Evolutionary conservation across 75 land plant species (phyloP), one percentile per base, ranked within the genome.

Genomic region (Isoetes taiwanensis): DNA sequence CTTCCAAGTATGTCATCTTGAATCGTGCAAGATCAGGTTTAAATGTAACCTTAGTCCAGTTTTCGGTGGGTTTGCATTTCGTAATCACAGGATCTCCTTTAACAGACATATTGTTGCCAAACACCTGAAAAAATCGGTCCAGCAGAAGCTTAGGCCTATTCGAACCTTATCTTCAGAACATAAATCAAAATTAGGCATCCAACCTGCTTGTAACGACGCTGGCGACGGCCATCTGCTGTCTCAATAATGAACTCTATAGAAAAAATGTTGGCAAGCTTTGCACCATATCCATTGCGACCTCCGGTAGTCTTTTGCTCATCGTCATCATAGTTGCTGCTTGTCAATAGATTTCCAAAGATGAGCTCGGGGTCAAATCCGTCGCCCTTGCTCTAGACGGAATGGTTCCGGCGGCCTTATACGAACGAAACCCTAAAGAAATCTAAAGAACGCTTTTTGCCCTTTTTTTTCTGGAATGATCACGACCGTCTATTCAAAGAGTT

Each of bases 21-120:
- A 94, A 94, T 55, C 88, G 87, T 0, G 79, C 63, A 54, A 94
- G 65, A 61, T 94, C 99, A 19, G 99, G 99, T 65, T 89, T 88
- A 57, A 89, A 94, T 8, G 99, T 75, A 14, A 94, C 85, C 66
- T 84, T 94, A 0, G 99, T 94, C 96, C 95, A 94, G 57, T 94
- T 94, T 32, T 87, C 95, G 33, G 59, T 61, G 23, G 54, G 64
- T 63, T 78, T 84, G 72, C 99, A 94, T 54, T 68, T 80, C 17
- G 79, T 78, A 41, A 94, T 94, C 10, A 30, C 40, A 10, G 99
- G 99, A 39, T 81, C 84, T 5, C 78, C 57, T 50, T 85, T 94
- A 55, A 30, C 76, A 28, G 80, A 74, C 99, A 94, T 94, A 72
- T 94, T 94, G 59, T 80, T 64, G 1, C 42, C 64, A 69, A 88